These are phyloP conservation scores for Hyaloscypha variabilis DNA, from an alignment of 495 filamentous ascomycete genomes.

Conservation along the genomic window DNA sequence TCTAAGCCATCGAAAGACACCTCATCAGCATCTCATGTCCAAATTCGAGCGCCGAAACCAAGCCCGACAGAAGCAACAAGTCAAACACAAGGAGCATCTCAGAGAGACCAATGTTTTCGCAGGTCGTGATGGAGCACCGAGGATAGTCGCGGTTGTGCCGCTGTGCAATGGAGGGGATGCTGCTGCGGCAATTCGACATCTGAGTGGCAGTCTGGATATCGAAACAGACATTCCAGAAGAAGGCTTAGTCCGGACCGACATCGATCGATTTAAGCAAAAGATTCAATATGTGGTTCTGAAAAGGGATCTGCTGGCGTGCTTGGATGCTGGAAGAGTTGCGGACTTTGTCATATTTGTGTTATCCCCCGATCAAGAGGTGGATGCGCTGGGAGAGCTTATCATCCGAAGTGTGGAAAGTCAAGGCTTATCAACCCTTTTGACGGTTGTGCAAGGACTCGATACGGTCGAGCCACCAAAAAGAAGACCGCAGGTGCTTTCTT, in stretches of 20 bases:
- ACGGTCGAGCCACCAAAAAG: slow-evolving; percentile 77
- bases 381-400: slow-evolving; percentile 77
- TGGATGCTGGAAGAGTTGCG: slow-evolving; percentile 86
- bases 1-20: slow-evolving; percentile 73
- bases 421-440: slow-evolving; percentile 84
- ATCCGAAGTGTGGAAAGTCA: slow-evolving; percentile 87
- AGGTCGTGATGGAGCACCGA: slow-evolving; percentile 82
- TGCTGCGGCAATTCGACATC: slow-evolving; percentile 61
- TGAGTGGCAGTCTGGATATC: slow-evolving; percentile 81
- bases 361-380: slow-evolving; percentile 80
- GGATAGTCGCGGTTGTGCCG: slow-evolving; percentile 90
- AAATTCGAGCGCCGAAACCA: slow-evolving; percentile 94
- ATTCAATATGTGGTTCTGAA: slow-evolving; percentile 77
- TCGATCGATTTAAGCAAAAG: slow-evolving; percentile 93
- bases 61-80: slow-evolving; percentile 79
- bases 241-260: slow-evolving; percentile 60
- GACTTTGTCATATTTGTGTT: slow-evolving; percentile 88
- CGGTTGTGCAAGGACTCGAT: slow-evolving; percentile 78
- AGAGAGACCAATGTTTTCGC: slow-evolving; percentile 77
- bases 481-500: slow-evolving; percentile 71
- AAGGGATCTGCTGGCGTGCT: slow-evolving; percentile 68
- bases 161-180: slow-evolving; percentile 73
- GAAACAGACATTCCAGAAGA: slow-evolving; percentile 64
- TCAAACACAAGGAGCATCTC: slow-evolving; percentile 78
- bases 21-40: slow-evolving; percentile 95